Base-by-base conservation (phyloP, 2,329 filamentous ascomycete genomes). In the Ophiostoma ips region DNA sequence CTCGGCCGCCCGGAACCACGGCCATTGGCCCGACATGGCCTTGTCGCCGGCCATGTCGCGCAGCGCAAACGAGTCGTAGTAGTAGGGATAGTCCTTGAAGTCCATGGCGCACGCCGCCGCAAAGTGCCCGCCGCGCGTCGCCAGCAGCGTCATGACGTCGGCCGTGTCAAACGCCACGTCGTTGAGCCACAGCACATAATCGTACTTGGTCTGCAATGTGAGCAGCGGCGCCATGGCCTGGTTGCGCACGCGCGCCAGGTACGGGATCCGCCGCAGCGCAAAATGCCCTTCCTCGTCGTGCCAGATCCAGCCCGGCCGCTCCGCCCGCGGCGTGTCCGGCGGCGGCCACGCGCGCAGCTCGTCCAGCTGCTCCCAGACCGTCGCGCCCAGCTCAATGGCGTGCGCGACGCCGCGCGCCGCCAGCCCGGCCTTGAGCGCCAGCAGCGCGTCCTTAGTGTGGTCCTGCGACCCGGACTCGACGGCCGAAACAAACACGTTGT, bases 381-480 rank as follows among this genome's bases (percentile, higher is more conserved):
- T 71, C 21, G 73, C 63, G 33, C 81, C 79, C 5, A 85, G 63
- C 2, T 69, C 65, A 33, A 86, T 70, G n/a, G 68, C 73, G 48
- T 73, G 72, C 15, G 64, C 62, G 3, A 81, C 73, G 6, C 70
- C 68, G 31, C 72, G 60, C 19, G 63, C 60, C 10, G 72, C 73
- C 13, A 85, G 67, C 31, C 69, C 62, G 2, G 56, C 58, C 55
- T 82, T 75, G 10, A 86, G 66, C 15, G 76, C 70, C 38, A 66
- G 64, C 55, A 86, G 64, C 2, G 75, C 77, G 11, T 68, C 76
- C 60, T 84, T 84, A 5, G 79, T 80, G 50, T 77, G 65, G 61
- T 86, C 83, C 62, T 76, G 79, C 52, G 79, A 83, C 2, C 81
- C 81, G 47, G 77, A 81, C 62, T 85, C 81, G 57, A 80, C 73